A percentile compares a stretch with the other conserved stretches of the same genome.
Conservation (phyloP, 2,329 filamentous ascomycete species). For the Fusarium circinatum region DNA sequence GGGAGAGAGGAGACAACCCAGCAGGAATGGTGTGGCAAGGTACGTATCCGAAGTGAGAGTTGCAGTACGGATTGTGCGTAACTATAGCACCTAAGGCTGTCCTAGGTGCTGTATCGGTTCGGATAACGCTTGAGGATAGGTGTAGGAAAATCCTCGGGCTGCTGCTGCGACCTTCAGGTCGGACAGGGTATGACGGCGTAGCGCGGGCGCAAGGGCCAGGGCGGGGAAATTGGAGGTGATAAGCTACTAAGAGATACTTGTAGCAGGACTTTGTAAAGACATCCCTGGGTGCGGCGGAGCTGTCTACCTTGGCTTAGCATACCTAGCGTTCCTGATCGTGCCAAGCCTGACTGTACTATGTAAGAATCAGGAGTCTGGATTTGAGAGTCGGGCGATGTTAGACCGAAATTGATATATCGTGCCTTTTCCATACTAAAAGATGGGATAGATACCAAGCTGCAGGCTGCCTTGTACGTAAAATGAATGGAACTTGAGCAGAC, state of each 20-base stretch:
- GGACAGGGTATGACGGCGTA: conserved; percentile 37
- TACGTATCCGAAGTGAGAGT: not conserved
- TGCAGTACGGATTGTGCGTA: not conserved
- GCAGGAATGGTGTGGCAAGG: conserved; percentile 37
- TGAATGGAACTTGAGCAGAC: conserved; percentile 5
- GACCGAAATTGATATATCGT: not conserved
- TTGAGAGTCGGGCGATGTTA: not conserved
- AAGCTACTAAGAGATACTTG: conserved; percentile 25
- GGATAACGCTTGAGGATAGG: conserved; percentile 13
- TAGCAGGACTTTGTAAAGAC: not conserved
- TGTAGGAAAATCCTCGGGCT: conserved; percentile 12
- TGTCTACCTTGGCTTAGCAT: not conserved
- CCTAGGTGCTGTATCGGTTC: not conserved
- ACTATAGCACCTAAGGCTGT: not conserved
- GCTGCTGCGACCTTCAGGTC: conserved; percentile 13
- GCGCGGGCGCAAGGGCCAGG: conserved; percentile 46
- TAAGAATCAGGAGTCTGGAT: not conserved
- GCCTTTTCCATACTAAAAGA: not conserved
- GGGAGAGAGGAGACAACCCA: conserved; percentile 34
- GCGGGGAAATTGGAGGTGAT: conserved; percentile 46
- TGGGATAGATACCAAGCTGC: not conserved
- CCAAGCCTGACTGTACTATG: not conserved
- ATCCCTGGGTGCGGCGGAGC: not conserved
- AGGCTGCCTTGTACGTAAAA: conserved; percentile 15
- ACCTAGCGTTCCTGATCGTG: conserved; percentile 8